Evolutionary conservation across 345 rosid species (phyloP).

Genomic region (Psidium friedrichsthalianum): DNA sequence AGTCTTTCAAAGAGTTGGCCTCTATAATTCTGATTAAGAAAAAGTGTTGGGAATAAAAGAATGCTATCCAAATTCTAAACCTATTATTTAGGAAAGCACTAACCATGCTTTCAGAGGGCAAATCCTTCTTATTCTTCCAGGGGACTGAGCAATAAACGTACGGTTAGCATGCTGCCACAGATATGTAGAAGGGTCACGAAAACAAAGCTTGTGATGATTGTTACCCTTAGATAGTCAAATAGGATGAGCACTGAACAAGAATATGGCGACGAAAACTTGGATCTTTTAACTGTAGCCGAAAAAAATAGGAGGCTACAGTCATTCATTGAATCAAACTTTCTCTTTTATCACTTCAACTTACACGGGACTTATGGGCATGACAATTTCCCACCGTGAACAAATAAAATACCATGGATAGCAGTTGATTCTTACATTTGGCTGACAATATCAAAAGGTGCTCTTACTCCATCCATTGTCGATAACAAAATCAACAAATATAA

Average conservation of each 20-base stretch:
- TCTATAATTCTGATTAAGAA: neutral
- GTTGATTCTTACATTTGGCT: too few relatives aligned
- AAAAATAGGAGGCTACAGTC: neutral
- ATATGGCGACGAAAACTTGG: constrained; percentile 93
- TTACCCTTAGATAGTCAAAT: constrained; percentile 89
- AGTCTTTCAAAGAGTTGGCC: neutral
- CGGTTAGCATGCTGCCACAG: neutral
- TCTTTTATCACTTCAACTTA: too few relatives aligned
- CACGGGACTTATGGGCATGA: too few relatives aligned
- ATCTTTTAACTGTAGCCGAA: constrained; percentile 71
- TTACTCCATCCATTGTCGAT: too few relatives aligned
- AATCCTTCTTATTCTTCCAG: constrained; percentile 92
- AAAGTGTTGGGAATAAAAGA: neutral
- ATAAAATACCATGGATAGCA: too few relatives aligned
- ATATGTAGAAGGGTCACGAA: neutral
- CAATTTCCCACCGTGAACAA: too few relatives aligned
- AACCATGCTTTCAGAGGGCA: constrained; percentile 90
- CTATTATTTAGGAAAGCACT: constrained; percentile 17
- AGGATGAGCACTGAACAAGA: constrained; percentile 92
- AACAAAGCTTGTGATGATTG: neutral
- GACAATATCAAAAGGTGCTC: too few relatives aligned
- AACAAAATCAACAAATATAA: too few relatives aligned
- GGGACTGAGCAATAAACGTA: constrained; percentile 38
- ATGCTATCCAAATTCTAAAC: neutral
- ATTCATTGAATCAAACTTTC: neutral